Evolutionary conservation across 352 stramenopile species (phyloP), one percentile per base, ranked within the genome.

Genomic region (Plasmopara muralis): DNA sequence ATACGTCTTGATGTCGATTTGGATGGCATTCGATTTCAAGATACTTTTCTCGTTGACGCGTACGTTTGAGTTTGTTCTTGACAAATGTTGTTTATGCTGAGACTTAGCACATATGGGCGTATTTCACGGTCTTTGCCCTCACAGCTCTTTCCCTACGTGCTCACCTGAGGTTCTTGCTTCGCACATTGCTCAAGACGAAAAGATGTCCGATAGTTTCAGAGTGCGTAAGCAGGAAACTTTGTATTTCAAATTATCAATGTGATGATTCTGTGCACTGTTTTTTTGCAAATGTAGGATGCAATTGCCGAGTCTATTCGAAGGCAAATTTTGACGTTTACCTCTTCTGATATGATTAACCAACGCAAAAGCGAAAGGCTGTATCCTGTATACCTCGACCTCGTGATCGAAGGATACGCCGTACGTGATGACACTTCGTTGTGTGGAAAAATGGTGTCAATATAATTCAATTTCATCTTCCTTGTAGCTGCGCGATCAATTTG

Each of bases 1-100:
- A 80, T 93, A 41, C 79, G 82, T 13, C 68, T 93, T 31, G 79
- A 93, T 40, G 68, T 93, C 14, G 77, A 93, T 35, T 62, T 87
- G 42, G 72, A 89, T 49, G 79, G 79, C 15, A 65, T 82, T 50
- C 72, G 77, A 2, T 93, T 79, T 55, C 80, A 90, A 49, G 82
- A 93, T 55, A 88, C 79, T 10, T 68, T 93, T 33, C 62, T 89
- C 8, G 42, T 90, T 54, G 78, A 85, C 44, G 62, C 54, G 77
- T 88, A 67, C 38, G 77, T 58, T 50, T 48, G 10, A 25, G 20
- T 25, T 25, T 25, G 20, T 25, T 25, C 3, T 25, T 3, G 20
- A 25, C 20, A 25, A 25, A 25, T 25, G 3, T 3, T 25, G 20
- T 25, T 25, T 3, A 25, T 1, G 20, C 20, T 25, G 3, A 25